phyloP scores from a whole-genome alignment of 768 basidiomycete species.

The Pholiota conissans region DNA sequence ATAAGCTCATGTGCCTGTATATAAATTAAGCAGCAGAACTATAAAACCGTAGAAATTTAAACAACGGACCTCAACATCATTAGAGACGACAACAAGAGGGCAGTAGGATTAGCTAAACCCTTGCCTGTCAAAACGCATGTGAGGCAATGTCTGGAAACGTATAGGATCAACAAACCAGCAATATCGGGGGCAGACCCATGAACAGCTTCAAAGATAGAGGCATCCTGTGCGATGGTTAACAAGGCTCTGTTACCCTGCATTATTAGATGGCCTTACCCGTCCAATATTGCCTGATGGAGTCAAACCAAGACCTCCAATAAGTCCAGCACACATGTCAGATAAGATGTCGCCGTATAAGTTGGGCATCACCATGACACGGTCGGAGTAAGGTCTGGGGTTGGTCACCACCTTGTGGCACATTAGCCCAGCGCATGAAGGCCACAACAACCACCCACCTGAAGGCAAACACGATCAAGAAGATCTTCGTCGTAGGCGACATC shows the following conservation, averaged over 20 bases:
- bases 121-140: conserved; percentile 51
- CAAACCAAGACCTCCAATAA: conserved; percentile 96
- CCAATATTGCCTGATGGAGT: conserved; percentile 99
- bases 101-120: conserved; percentile 99
- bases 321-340: conserved; percentile 97
- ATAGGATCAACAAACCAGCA: conserved; percentile 57
- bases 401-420: conserved; percentile 65
- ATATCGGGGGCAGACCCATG: conserved; percentile 99
- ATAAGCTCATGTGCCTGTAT: conserved; percentile 87
- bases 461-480: conserved; percentile 92
- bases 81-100: conserved; percentile 87
- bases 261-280: conserved; percentile 53
- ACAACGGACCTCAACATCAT: conserved; percentile 91
- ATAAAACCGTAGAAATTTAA: conserved; percentile 7
- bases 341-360: conserved; percentile 96
- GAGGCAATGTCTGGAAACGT: conserved; percentile 7
- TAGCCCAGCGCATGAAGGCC: background rate
- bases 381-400: conserved; percentile 90
- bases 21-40: conserved; percentile 1
- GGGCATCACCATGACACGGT: conserved; percentile 99
- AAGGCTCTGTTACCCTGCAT: background rate
- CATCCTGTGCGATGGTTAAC: conserved; percentile 58
- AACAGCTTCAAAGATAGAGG: conserved; percentile 99
- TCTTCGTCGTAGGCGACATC: conserved; percentile 95
- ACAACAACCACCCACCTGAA: conserved; percentile 57